Conservation (phyloP, 2,329 filamentous ascomycete species). For the Colletotrichum costaricense region DNA sequence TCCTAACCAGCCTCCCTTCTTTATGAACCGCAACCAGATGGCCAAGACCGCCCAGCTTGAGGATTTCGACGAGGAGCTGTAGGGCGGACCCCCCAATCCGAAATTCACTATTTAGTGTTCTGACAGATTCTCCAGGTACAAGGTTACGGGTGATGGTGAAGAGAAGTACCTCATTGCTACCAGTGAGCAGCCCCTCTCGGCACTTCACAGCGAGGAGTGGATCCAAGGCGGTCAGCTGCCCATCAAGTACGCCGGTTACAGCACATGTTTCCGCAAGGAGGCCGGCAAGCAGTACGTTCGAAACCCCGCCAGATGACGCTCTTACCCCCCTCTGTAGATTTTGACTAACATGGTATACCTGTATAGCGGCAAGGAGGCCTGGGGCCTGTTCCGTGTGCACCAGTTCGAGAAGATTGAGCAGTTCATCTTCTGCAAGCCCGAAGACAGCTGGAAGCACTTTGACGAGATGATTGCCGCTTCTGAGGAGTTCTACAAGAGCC, state of each 20-base stretch:
- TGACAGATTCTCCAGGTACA: constrained; percentile 66
- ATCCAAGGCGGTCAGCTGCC: constrained; percentile 85
- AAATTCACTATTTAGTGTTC: neutral
- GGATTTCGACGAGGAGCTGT: constrained; percentile 94
- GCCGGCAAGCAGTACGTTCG: constrained; percentile 79
- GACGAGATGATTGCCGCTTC: constrained; percentile 92
- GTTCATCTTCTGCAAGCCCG: constrained; percentile 84
- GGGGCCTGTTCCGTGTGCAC: constrained; percentile 98
- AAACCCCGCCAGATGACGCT: constrained; percentile 30
- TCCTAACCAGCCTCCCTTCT: constrained; percentile 52
- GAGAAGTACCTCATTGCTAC: constrained; percentile 87
- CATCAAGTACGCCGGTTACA: constrained; percentile 93
- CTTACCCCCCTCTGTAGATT: neutral
- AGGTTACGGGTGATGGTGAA: constrained; percentile 88
- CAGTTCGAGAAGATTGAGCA: constrained; percentile 96
- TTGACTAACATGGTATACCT: constrained; percentile 24
- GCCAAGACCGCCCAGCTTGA: constrained; percentile 97
- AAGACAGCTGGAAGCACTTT: constrained; percentile 93
- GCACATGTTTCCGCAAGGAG: constrained; percentile 95
- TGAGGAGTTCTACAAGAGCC: constrained; percentile 94
- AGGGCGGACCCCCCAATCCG: neutral
- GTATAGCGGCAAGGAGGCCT: constrained; percentile 79
- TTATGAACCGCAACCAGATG: constrained; percentile 76
- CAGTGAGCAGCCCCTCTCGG: constrained; percentile 89
- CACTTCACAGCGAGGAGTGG: constrained; percentile 95